Evolutionary conservation across 164 flowering plant genomes (phyloP), one percentile per base, ranked within the genome.

Genomic region (Tetracentron sinense): DNA sequence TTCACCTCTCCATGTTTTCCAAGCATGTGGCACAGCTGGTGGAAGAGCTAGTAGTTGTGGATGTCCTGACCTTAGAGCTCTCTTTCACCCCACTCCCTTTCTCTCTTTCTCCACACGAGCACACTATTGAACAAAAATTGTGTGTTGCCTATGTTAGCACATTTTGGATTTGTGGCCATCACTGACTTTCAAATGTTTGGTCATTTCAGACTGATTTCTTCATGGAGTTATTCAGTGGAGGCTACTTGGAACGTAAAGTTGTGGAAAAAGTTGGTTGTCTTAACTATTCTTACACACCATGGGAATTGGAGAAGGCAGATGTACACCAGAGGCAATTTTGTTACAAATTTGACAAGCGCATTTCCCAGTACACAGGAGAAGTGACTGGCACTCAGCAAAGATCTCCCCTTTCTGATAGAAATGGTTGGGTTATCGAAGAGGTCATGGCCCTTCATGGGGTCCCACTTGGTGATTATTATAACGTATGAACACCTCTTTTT

Each of bases 341-440:
- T 69, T 90, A 80, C 80, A 82, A 85, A 69, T 82, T 84, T 72
- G 86, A 83, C 61, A 84, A 79, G 73, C 78, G 65, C 46, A 46
- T 90, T 53, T 90, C 97, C 30, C 85, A 82, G 29, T 90, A 85
- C 58, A 72, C 85, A 75, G 98, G 92, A 65, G 91, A 87, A 71
- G 96, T 86, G 53, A 91, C 92, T 10, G 86, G 92, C 75, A 79
- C 85, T 28, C 97, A 90, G 77, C 96, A 94, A 76, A 86, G 68
- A 62, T 83, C 85, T 56, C 79, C 79, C 6, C 79, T 86, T 14
- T 42, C 84, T 26, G 85, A 82, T 58, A 74, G 65, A 65, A 83
- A 78, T 53, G 93, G 93, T 63, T 94, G 96, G 97, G 67, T 81
- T 55, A 60, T 90, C 48, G 97, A 94, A 79, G 98, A 94, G 76